Percentiles rank a stretch among this genome's conserved stretches.
Conservation (phyloP, 768 basidiomycete genomes). For the Ephemerocybe angulata region DNA sequence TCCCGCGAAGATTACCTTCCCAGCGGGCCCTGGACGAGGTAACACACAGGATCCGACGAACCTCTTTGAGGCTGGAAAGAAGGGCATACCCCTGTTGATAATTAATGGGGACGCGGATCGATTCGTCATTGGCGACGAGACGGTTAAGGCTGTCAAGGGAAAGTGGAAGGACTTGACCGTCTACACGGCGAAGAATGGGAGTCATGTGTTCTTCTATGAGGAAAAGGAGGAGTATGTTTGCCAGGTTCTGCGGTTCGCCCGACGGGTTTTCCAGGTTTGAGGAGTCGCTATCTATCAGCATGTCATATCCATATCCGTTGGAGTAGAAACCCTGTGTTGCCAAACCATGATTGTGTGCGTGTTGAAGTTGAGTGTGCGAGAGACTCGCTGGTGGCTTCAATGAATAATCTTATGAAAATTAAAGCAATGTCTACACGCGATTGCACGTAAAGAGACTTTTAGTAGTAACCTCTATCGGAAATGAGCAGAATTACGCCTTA, state of each 20-base stretch:
- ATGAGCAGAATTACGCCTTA: too few relatives aligned
- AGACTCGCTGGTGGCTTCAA: too few relatives aligned
- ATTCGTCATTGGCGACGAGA: constrained; percentile 22
- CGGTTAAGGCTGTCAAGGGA: constrained; percentile 23
- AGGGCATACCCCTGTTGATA: constrained; percentile 26
- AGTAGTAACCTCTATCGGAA: too few relatives aligned
- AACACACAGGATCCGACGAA: constrained; percentile 23
- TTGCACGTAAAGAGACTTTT: too few relatives aligned
- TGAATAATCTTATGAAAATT: too few relatives aligned
- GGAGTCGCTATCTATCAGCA: too few relatives aligned
- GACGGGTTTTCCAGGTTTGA: neutral
- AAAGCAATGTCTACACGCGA: too few relatives aligned
- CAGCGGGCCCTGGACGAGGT: constrained; percentile 23
- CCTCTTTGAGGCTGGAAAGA: constrained; percentile 21
- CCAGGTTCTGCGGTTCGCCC: neutral
- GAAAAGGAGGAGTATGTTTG: neutral
- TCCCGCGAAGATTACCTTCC: constrained; percentile 17
- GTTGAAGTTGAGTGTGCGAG: too few relatives aligned
- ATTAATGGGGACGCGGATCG: constrained; percentile 23
- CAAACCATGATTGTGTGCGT: too few relatives aligned
- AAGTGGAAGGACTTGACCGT: constrained; percentile 35
- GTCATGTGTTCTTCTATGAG: neutral
- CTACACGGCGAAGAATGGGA: constrained; percentile 6
- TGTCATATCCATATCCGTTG: too few relatives aligned
- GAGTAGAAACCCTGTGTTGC: too few relatives aligned